Evolutionary conservation across 805 yeast genomes (phyloP).

Genomic region (Candida ascalaphidarum): DNA sequence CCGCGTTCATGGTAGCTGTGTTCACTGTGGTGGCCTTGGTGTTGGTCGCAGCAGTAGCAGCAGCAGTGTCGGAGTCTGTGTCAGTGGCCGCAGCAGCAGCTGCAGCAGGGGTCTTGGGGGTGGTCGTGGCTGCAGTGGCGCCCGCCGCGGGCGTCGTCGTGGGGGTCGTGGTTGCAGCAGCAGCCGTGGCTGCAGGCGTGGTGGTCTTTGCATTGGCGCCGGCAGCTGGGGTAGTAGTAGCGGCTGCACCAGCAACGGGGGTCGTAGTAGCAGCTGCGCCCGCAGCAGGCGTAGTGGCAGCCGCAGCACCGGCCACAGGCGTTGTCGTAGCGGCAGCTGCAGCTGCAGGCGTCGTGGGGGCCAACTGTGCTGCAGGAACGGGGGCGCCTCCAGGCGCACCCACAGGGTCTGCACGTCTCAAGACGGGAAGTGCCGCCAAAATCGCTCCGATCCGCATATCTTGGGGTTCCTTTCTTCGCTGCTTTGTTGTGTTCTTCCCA

Average conservation of each 20-base stretch:
- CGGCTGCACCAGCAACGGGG: constrained; percentile 9
- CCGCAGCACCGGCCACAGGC: constrained; percentile 9
- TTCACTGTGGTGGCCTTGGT: constrained; percentile 5
- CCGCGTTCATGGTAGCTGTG: constrained; percentile 8
- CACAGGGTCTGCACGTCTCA: no score
- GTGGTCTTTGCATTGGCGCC: constrained; percentile 9
- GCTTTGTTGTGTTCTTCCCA: no score
- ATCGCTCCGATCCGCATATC: no score
- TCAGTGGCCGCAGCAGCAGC: constrained; percentile 5
- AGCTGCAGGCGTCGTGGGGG: no score
- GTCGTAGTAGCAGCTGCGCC: constrained; percentile 11
- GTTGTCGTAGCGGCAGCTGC: neutral
- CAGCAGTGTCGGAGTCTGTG: constrained; percentile 7
- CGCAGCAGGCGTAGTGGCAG: constrained; percentile 9
- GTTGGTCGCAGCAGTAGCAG: neutral
- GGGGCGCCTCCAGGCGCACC: no score
- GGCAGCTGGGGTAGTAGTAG: constrained; percentile 10
- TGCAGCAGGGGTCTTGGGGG: constrained; percentile 5
- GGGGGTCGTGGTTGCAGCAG: constrained; percentile 7
- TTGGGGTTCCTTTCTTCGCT: no score
- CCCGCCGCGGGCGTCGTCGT: constrained; percentile 7
- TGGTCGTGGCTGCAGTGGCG: constrained; percentile 3
- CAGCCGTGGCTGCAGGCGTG: constrained; percentile 6
- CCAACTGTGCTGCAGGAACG: no score
- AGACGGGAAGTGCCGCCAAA: no score